Conservation (phyloP, 495 filamentous ascomycete species). For the Parathielavia appendiculata region DNA sequence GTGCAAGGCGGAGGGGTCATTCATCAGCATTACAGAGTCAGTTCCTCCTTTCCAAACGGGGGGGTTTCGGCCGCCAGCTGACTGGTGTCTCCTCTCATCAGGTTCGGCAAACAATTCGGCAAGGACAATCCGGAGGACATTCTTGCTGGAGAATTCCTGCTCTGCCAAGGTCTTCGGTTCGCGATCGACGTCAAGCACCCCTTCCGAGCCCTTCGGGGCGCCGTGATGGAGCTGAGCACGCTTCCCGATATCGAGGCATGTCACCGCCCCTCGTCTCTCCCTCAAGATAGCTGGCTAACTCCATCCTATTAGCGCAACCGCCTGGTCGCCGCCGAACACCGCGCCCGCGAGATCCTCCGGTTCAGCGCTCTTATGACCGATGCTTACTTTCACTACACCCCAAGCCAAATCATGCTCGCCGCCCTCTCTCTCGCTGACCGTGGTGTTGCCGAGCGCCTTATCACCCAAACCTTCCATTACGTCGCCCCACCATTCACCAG, state of each 20-base stretch:
- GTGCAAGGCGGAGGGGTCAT: constrained; percentile 83
- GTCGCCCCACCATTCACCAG: constrained; percentile 8
- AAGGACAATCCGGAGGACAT: constrained; percentile 60
- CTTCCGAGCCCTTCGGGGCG: constrained; percentile 78
- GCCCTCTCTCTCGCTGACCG: constrained; percentile 70
- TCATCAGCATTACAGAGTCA: constrained; percentile 65
- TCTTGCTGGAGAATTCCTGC: constrained; percentile 80
- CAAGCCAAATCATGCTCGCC: constrained; percentile 85
- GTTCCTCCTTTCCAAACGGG: constrained; percentile 10
- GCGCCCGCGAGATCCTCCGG: constrained; percentile 67
- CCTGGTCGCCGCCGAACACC: constrained; percentile 62
- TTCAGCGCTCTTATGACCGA: constrained; percentile 80
- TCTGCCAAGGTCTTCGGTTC: constrained; percentile 91
- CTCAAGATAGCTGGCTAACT: constrained; percentile 17
- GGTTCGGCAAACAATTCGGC: constrained; percentile 53
- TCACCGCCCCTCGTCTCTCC: constrained; percentile 13
- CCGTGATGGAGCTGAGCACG: constrained; percentile 67
- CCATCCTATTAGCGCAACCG: constrained; percentile 40
- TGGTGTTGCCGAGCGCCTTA: constrained; percentile 64
- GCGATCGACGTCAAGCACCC: constrained; percentile 90
- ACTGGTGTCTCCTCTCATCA: constrained; percentile 23
- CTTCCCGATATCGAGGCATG: constrained; percentile 43
- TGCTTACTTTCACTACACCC: constrained; percentile 93
- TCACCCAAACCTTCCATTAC: constrained; percentile 61
- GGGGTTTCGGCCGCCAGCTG: not conserved